Evolutionary conservation across 2,329 filamentous ascomycete species (phyloP).

Genomic region (Pezicula radicicola): DNA sequence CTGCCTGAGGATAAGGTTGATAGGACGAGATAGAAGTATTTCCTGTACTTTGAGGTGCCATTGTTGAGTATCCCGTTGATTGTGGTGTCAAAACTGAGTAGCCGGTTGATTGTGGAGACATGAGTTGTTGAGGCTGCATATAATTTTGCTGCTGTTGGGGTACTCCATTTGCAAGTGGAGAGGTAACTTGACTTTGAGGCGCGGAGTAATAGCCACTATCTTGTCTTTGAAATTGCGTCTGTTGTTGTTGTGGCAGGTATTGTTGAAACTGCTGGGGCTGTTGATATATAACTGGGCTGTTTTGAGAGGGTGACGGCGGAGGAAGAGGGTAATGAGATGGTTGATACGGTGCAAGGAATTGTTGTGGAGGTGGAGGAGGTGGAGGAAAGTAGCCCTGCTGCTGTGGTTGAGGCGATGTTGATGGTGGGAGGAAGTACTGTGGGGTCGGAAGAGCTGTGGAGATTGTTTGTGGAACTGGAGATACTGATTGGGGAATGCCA

Average conservation of each 20-base stretch:
- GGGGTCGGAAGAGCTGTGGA: too few species aligned
- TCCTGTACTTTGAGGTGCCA: background rate
- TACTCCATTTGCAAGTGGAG: constrained; percentile 3
- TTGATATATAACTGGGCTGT: constrained; percentile 32
- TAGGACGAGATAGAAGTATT: background rate
- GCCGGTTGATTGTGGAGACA: constrained; percentile 10
- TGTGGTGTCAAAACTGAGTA: background rate
- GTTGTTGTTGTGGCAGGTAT: constrained; percentile 38
- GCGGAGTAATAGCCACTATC: constrained; percentile 42
- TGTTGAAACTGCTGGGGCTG: constrained; percentile 40
- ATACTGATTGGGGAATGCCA: too few species aligned
- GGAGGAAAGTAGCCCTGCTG: too few species aligned
- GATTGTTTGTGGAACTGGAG: too few species aligned
- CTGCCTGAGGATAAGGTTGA: too few species aligned
- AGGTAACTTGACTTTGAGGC: constrained; percentile 32
- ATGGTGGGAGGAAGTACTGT: too few species aligned
- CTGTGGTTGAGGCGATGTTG: too few species aligned
- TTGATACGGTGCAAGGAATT: constrained; percentile 6
- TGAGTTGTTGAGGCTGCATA: background rate
- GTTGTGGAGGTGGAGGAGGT: background rate
- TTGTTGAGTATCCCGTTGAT: background rate
- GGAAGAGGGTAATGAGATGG: constrained; percentile 35
- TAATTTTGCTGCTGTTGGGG: background rate
- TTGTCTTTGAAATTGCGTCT: constrained; percentile 27
- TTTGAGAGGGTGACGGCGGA: constrained; percentile 33